Evolutionary conservation across 2,329 filamentous ascomycete species (phyloP).

Genomic region (Verticillium albo-atrum): DNA sequence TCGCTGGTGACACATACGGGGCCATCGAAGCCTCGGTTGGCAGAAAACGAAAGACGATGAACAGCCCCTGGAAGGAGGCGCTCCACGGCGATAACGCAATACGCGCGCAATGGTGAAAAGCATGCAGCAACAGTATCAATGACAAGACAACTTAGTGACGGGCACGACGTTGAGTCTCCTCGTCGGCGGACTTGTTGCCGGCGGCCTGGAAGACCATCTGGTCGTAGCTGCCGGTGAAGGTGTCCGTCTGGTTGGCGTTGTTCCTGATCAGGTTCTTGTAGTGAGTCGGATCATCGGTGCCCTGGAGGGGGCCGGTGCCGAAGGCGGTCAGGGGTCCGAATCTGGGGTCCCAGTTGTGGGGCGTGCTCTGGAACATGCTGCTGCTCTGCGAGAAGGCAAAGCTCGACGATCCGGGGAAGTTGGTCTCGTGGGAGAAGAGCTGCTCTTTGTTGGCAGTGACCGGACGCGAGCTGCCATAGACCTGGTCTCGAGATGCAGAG

Average conservation of each 20-base stretch:
- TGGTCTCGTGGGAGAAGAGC: slow-evolving; percentile 12
- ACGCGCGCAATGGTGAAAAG: neutral
- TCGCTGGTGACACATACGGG: neutral
- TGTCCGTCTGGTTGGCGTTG: slow-evolving; percentile 11
- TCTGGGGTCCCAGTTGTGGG: slow-evolving; percentile 17
- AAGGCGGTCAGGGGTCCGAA: neutral
- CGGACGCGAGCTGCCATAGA: slow-evolving; percentile 11
- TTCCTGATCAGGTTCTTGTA: slow-evolving; percentile 12
- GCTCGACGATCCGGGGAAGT: slow-evolving; percentile 1
- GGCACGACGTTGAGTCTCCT: neutral
- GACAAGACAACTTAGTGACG: neutral
- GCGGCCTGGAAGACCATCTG: slow-evolving; percentile 7
- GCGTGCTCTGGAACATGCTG: slow-evolving; percentile 46
- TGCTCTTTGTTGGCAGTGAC: slow-evolving; percentile 7
- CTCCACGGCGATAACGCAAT: neutral
- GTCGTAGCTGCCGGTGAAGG: slow-evolving; percentile 11
- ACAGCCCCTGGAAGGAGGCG: neutral
- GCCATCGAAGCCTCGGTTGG: no score
- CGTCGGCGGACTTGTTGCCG: neutral
- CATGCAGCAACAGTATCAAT: neutral
- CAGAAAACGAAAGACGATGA: neutral
- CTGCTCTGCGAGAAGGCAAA: slow-evolving; percentile 42
- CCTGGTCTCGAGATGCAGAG: slow-evolving; percentile 4
- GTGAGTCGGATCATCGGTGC: slow-evolving; percentile 10
- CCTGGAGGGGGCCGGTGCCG: slow-evolving; percentile 6